phyloP scores from a whole-genome alignment of 495 filamentous ascomycete genomes.

The Penicillium bovifimosum region DNA sequence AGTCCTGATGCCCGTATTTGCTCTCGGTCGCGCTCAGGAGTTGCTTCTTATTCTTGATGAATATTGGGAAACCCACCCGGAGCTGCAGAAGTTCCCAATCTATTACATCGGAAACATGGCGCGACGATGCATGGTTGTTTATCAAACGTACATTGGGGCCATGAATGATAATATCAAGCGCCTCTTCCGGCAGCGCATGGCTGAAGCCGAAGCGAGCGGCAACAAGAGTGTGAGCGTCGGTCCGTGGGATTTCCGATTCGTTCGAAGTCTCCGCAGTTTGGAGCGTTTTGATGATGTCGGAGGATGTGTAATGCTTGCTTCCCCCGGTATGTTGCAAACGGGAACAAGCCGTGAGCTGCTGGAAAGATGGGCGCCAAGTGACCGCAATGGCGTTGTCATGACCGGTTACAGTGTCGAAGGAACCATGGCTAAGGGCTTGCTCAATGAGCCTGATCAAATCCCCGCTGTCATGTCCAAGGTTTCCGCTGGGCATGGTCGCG shows the following conservation, averaged over 20 bases:
- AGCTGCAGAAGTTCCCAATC: constrained; percentile 85
- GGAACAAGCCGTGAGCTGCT: constrained; percentile 88
- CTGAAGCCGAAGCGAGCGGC: constrained; percentile 71
- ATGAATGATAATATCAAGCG: constrained; percentile 99
- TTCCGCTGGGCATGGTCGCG: constrained; percentile 50
- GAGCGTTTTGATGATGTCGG: constrained; percentile 96
- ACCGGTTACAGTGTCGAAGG: constrained; percentile 98
- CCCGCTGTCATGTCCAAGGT: constrained; percentile 81
- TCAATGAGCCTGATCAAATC: constrained; percentile 89
- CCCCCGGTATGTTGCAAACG: constrained; percentile 95
- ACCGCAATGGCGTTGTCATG: constrained; percentile 93
- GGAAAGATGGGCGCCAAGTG: constrained; percentile 91
- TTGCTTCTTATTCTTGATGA: constrained; percentile 92
- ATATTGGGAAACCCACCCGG: constrained; percentile 84
- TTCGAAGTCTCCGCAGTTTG: constrained; percentile 82
- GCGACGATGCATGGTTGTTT: constrained; percentile 95
- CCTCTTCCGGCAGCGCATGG: constrained; percentile 78
- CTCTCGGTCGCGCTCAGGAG: constrained; percentile 88
- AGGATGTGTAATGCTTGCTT: constrained; percentile 93
- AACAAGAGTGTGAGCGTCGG: constrained; percentile 69
- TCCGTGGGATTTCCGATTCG: constrained; percentile 93
- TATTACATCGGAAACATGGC: constrained; percentile 95
- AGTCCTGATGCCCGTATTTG: constrained; percentile 92
- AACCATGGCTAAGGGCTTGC: constrained; percentile 92
- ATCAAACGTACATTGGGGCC: constrained; percentile 92